Evolutionary conservation across 805 yeast species (phyloP), one percentile per base, ranked within the genome.

Genomic region (Candida morakotiae): DNA sequence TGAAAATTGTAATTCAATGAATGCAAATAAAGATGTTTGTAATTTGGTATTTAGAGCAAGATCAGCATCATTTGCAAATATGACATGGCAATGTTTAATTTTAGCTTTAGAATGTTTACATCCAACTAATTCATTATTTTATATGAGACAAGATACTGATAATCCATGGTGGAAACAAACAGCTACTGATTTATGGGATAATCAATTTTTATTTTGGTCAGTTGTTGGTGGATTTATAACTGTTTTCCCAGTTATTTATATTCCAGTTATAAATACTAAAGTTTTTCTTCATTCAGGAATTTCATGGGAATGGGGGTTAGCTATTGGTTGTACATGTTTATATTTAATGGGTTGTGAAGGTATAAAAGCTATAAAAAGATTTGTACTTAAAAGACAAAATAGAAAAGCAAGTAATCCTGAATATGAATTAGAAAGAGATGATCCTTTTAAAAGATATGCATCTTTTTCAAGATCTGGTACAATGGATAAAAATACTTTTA

Each of bases 31-130:
- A 5, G 49, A 47, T 3, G 45, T 39, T 5, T 64, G 69, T 44
- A 40, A 45, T 40, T 53, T 62, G 40, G 69, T 63, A 4, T 60
- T 60, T 48, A 46, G 60, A 45, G 70, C 68, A 10, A 51, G 70
- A 44, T 53, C 67, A 5, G 65, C 64, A 2, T 50, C 67, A 3
- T 64, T 64, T 40, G 68, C 62, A 4, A 60, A 55, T 20, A 60
- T 64, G 60, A 61, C 67, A 1, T 64, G 69, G 69, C 62, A 67
- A 53, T 67, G 68, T 2, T 58, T 63, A 34, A 48, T 63, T 13
- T 49, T 63, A 40, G 64, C 67, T 5, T 64, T 67, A 68, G 69
- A 64, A 44, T 64, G 70, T 46, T 47, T 64, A 29, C 68, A 64
- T 42, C 63, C 65, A 17, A 42, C 42, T 21, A 51, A 55, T 40